Percentiles rank a stretch among this genome's conserved stretches.
These are phyloP conservation scores for Fusarium redolens DNA, from an alignment of 2,329 filamentous ascomycete genomes.

Conservation along the genomic window DNA sequence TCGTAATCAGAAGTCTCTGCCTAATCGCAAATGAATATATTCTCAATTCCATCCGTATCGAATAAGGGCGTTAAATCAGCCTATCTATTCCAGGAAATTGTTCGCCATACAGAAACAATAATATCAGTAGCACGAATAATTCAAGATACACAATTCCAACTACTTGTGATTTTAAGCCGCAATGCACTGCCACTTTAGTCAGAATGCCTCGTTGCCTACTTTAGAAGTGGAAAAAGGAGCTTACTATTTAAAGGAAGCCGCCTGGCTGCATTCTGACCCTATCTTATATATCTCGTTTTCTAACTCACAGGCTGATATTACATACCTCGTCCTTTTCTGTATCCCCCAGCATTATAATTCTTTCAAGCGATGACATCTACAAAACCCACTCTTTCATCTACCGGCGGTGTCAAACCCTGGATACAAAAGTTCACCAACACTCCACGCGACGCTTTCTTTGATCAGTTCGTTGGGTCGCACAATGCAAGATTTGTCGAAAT, in stretches of 20 bases:
- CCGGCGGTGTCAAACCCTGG: neutral
- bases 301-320: fast-evolving
- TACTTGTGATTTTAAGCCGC: neutral
- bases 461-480: fast-evolving
- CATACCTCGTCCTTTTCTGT: fast-evolving
- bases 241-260: neutral
- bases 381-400: neutral
- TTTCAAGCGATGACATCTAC: neutral
- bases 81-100: neutral
- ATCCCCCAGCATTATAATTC: fast-evolving
- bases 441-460: neutral
- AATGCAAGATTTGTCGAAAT: neutral
- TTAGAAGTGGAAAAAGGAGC: neutral
- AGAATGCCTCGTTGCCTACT: neutral
- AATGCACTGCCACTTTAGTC: neutral
- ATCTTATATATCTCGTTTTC: neutral
- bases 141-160: neutral
- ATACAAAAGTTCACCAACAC: neutral
- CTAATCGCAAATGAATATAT: neutral
- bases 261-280: neutral
- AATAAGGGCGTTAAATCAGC: neutral
- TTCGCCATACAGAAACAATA: neutral
- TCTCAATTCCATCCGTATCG: fast-evolving
- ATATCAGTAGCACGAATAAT: neutral
- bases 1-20: neutral